phyloP scores from a whole-genome alignment of 345 rosid genomes.

The Acer campestre region DNA sequence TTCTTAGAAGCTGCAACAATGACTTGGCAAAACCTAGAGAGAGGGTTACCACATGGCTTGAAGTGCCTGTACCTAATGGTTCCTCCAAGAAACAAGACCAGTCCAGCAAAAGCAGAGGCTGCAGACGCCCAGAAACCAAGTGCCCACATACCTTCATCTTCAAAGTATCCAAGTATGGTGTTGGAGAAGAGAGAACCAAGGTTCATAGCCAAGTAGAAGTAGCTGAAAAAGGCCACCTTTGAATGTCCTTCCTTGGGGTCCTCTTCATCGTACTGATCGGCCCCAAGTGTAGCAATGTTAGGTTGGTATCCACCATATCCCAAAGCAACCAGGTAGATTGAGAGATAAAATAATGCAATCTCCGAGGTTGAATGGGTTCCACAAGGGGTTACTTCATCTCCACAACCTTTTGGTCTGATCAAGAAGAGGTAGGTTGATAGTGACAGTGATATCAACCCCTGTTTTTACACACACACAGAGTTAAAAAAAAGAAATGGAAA shows the following conservation, averaged over 20 bases:
- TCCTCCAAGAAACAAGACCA: slow-evolving; percentile 78
- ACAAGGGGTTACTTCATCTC: slow-evolving; percentile 64
- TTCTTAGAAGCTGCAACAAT: slow-evolving; percentile 77
- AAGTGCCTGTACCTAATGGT: slow-evolving; percentile 78
- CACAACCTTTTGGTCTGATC: slow-evolving; percentile 84
- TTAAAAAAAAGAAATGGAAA: slow-evolving; percentile 3
- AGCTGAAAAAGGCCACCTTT: slow-evolving; percentile 92
- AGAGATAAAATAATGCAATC: slow-evolving; percentile 77
- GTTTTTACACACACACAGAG: slow-evolving; percentile 15
- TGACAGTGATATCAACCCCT: slow-evolving; percentile 81
- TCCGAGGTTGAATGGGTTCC: slow-evolving; percentile 70
- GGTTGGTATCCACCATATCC: slow-evolving; percentile 99
- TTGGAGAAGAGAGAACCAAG: slow-evolving; percentile 96
- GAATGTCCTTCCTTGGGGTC: slow-evolving; percentile 82
- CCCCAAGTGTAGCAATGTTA: slow-evolving; percentile 93
- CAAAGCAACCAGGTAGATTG: slow-evolving; percentile 83
- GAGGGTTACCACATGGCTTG: slow-evolving; percentile 88
- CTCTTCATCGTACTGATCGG: slow-evolving; percentile 96
- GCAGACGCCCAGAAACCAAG: slow-evolving; percentile 94
- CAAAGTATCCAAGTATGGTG: slow-evolving; percentile 85
- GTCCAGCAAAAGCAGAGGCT: slow-evolving; percentile 78
- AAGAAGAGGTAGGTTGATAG: slow-evolving; percentile 76
- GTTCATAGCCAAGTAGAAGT: slow-evolving; percentile 93
- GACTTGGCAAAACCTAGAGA: slow-evolving; percentile 84
- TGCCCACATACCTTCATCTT: slow-evolving; percentile 94